These are phyloP conservation scores for Euclidium syriacum DNA, from an alignment of 345 rosid species.

Conservation along the genomic window DNA sequence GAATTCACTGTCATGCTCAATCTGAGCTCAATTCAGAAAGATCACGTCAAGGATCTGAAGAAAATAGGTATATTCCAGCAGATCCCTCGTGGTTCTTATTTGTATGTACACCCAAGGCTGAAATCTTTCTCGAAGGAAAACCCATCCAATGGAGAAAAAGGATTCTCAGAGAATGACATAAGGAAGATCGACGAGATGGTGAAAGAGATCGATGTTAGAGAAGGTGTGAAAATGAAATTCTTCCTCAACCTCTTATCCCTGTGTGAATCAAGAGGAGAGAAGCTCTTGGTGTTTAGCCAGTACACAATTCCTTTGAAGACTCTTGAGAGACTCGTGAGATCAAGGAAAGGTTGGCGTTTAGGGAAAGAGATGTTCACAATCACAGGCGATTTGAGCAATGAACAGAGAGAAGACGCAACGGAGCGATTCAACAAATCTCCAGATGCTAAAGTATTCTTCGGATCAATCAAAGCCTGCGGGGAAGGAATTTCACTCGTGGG, in stretches of 20 bases:
- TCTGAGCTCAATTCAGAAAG: conserved; percentile 53
- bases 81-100: conserved; percentile 56
- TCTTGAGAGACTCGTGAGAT: conserved; percentile 51
- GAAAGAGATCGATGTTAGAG: conserved; percentile 42
- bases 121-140: conserved; percentile 22
- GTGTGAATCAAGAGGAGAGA: conserved; percentile 64
- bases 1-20: conserved; percentile 78
- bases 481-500: conserved; percentile 97
- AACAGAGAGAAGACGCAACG: conserved; percentile 69
- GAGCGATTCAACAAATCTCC: conserved; percentile 67
- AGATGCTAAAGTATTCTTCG: conserved; percentile 77
- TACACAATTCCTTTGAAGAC: conserved; percentile 65
- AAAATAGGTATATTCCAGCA: conserved; percentile 49
- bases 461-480: conserved; percentile 91
- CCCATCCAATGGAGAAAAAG: conserved; percentile 4
- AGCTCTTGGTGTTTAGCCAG: conserved; percentile 81
- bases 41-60: conserved; percentile 42
- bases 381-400: conserved; percentile 69
- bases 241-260: conserved; percentile 60
- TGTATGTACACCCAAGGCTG: conserved; percentile 66
- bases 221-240: conserved; percentile 80
- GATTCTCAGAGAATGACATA: conserved; percentile 30
- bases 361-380: conserved; percentile 66
- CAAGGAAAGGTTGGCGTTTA: conserved; percentile 51
- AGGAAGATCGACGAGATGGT: conserved; percentile 60